A percentile compares a stretch with the other conserved stretches of the same genome.
These are phyloP conservation scores for Ramaria sp. DNA, from an alignment of 768 basidiomycete species.

Conservation along the genomic window DNA sequence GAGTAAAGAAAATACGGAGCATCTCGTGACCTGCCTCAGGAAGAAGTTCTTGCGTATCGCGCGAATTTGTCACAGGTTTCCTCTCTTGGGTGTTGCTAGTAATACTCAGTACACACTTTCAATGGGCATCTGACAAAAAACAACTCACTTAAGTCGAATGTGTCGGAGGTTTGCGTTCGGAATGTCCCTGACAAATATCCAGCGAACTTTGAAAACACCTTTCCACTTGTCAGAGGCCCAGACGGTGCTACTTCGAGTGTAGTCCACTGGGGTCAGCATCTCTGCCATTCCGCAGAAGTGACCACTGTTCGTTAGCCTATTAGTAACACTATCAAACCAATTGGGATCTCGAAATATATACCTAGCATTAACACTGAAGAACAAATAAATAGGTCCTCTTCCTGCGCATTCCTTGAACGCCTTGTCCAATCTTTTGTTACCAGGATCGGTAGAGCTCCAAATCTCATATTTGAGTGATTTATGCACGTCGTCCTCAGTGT, in stretches of 20 bases:
- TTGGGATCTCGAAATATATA: constrained; percentile 14
- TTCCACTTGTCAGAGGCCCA: constrained; percentile 99
- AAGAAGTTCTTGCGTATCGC: constrained; percentile 94
- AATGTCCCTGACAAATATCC: constrained; percentile 96
- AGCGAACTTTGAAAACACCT: constrained; percentile 95
- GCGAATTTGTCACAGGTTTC: constrained; percentile 96
- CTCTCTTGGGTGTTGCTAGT: constrained; percentile 90
- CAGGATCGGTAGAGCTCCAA: constrained; percentile 94
- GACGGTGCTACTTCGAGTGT: constrained; percentile 87
- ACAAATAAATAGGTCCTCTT: constrained; percentile 90
- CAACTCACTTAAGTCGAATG: constrained; percentile 69
- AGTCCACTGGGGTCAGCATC: constrained; percentile 95
- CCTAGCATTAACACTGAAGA: constrained; percentile 96
- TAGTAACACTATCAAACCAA: background rate
- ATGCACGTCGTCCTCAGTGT: constrained; percentile 98
- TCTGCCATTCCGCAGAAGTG: constrained; percentile 99
- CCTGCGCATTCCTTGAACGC: constrained; percentile 94
- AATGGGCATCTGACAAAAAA: background rate
- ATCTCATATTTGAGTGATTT: constrained; percentile 97
- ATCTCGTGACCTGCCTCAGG: constrained; percentile 96
- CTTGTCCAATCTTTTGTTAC: constrained; percentile 94
- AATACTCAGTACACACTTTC: constrained; percentile 12
- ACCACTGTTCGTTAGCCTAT: constrained; percentile 43
- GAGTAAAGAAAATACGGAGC: constrained; percentile 88
- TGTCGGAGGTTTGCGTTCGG: constrained; percentile 84